Percentiles rank a stretch among this genome's conserved stretches.
Conservation (phyloP, 2,329 filamentous ascomycete genomes). For the Cercospora berteroae region DNA sequence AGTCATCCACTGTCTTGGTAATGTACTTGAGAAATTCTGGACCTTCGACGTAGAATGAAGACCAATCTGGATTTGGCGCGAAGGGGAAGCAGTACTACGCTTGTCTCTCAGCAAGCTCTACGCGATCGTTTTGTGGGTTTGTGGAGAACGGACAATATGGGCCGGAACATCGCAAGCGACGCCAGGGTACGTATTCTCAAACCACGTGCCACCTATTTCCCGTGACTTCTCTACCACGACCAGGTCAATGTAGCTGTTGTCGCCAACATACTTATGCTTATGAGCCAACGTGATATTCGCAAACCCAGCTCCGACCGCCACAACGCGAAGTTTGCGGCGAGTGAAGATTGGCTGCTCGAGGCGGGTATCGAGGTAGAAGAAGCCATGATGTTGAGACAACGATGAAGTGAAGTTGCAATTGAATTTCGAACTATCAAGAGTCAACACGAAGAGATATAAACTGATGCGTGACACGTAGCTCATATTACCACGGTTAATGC, state of each 20-base stretch:
- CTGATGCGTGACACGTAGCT: not conserved
- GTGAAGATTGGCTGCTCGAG: constrained; percentile 17
- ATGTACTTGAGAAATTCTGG: constrained; percentile 39
- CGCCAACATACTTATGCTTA: constrained; percentile 14
- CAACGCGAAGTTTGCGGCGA: constrained; percentile 16
- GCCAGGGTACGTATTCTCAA: constrained; percentile 22
- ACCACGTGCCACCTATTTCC: constrained; percentile 23
- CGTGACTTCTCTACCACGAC: constrained; percentile 19
- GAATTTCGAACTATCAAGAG: not conserved
- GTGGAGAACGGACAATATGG: constrained; percentile 15
- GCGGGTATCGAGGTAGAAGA: not conserved
- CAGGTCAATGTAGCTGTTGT: constrained; percentile 13
- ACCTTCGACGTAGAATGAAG: constrained; percentile 13
- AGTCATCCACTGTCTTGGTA: constrained; percentile 14
- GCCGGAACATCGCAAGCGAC: constrained; percentile 23
- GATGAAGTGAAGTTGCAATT: not conserved
- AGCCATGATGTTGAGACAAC: not conserved
- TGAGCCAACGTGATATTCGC: constrained; percentile 14
- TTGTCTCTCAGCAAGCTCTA: not conserved
- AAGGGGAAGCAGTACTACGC: constrained; percentile 36
- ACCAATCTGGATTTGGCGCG: constrained; percentile 25
- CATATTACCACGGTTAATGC: not conserved
- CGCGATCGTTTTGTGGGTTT: not conserved
- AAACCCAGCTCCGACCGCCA: constrained; percentile 18
- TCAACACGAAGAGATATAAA: not conserved